Base-by-base conservation (phyloP, 1,284 basidiomycete genomes). In the Naganishia cerealis region DNA sequence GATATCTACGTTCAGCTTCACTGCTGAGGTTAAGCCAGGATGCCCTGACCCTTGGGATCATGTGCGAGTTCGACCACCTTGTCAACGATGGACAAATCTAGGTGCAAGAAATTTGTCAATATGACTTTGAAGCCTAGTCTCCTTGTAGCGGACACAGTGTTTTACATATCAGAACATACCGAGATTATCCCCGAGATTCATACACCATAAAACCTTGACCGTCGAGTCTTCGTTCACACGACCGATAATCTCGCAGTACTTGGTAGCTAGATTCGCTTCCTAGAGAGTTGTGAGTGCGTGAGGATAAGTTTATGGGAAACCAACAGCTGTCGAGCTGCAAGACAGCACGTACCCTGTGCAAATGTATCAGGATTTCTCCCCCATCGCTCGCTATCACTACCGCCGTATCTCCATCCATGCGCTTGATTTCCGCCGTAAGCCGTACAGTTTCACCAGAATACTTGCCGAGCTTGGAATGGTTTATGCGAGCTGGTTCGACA, bases 211-310 rank as follows among this genome's bases (percentile, higher is more conserved):
- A 76, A 88, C 85, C 73, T 86, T 87, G 68, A 94, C 79, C 0
- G 84, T 86, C 24, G 86, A 82, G 43, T 85, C 82, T 67, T 87
- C 84, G 39, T 83, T 70, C 9, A 89, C 90, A 6, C 78, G 85
- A 9, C 91, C 92, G 53, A 94, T 85, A 65, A 94, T 81, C 78
- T 94, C 92, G 55, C 90, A 82, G 70, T 82, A 92, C 8, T 83
- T 81, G 56, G 86, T 86, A 0, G 79, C 78, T 57, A 88, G 78
- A 46, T 82, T 77, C 52, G 82, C 79, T 66, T 83, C 83, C 86
- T 88, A 73, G 5, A n/a, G 12, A 33, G 29, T 33, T 33, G 13
- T 18, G n/a, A 50, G 1, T n/a, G n/a, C n/a, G n/a, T 8, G 24
- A 24, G 13, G 24, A 24, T 50, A 3, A 50, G 46, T 3, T 24